Evolutionary conservation across 106 monocot species (phyloP), one percentile per base, ranked within the genome.

Genomic region (Vanilla planifolia): DNA sequence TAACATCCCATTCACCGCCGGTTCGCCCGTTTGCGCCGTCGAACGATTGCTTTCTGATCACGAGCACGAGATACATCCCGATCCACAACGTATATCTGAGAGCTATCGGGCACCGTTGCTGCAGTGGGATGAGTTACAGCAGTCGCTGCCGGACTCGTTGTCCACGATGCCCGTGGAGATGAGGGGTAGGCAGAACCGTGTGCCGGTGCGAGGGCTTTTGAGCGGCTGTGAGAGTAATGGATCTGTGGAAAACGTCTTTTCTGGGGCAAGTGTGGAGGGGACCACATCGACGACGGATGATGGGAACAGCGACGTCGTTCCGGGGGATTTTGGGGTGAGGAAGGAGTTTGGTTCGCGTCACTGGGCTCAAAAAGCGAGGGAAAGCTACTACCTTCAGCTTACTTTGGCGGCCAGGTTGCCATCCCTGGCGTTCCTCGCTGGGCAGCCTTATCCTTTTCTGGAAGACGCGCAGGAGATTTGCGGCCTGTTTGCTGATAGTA

Each of bases 371-470:
- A 81, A 61, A 51, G 81, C 71, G 33, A 72, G 55, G 73, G 89
- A 90, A 62, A 79, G 81, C 48, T 79, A 85, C 64, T 90, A 73
- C 59, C 48, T 85, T 35, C 89, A 85, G 73, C 63, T 81, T 32
- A 70, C 81, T 16, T 71, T 90, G 21, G 89, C 85, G 3, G 22
- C 78, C n/a, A 69, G 89, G 68, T 55, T 90, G 23, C 66, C 67
- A 24, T 71, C 69, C 32, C 85, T 79, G 58, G 89, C 89, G 7
- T 81, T 73, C 56, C 33, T 90, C 42, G 85, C 85, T 1, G 81
- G 75, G 23, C 61, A 48, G 61, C 29, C 64, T 16, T 43, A 25
- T 11, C 37, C 64, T 2, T 20, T 68, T 55, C 69, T 43, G 47
- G 76, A 74, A 26, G 60, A 36, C 7, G 57, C 46, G 19, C 41